Conservation (phyloP, 2,329 filamentous ascomycete genomes). For the Bretziella fagacearum region DNA sequence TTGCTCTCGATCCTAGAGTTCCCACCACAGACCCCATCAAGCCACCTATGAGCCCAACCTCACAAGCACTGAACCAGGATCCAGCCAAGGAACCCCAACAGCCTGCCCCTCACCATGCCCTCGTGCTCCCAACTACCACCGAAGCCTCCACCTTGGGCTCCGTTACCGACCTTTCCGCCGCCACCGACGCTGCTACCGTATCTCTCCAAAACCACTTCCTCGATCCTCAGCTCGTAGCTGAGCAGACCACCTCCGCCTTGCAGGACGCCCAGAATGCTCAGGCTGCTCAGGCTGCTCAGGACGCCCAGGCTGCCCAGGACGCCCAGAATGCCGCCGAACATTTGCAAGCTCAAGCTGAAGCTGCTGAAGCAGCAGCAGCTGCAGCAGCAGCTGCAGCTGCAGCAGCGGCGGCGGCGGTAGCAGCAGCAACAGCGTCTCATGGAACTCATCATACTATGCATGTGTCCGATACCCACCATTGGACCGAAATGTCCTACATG, state of each 20-base stretch:
- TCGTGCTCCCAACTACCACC: slow-evolving; percentile 1
- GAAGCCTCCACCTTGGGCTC: slow-evolving; percentile 5
- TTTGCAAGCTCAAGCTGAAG: slow-evolving; percentile 16
- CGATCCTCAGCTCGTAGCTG: slow-evolving; percentile 30
- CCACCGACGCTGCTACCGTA: slow-evolving; percentile 31
- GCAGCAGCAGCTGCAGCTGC: slow-evolving; percentile 16
- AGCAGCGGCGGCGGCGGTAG: slow-evolving; percentile 20
- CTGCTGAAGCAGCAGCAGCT: slow-evolving; percentile 14
- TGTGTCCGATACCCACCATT: slow-evolving; percentile 20
- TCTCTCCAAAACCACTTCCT: slow-evolving; percentile 37
- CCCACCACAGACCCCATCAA: not conserved
- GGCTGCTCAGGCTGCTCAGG: not conserved
- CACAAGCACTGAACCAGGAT: slow-evolving; percentile 1
- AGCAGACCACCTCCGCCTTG: slow-evolving; percentile 2
- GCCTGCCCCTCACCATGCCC: slow-evolving; percentile 4
- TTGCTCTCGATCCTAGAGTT: not conserved
- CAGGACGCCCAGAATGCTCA: not conserved
- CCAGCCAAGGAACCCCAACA: not conserved
- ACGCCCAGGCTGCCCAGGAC: not conserved
- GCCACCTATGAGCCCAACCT: slow-evolving; percentile 3
- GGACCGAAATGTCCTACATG: slow-evolving; percentile 37
- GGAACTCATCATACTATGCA: slow-evolving; percentile 16
- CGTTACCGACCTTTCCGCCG: not conserved
- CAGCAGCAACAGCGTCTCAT: slow-evolving; percentile 18
- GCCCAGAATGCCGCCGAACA: slow-evolving; percentile 5